Conservation (phyloP, 768 basidiomycete species). For the Kwoniella heveanensis region DNA sequence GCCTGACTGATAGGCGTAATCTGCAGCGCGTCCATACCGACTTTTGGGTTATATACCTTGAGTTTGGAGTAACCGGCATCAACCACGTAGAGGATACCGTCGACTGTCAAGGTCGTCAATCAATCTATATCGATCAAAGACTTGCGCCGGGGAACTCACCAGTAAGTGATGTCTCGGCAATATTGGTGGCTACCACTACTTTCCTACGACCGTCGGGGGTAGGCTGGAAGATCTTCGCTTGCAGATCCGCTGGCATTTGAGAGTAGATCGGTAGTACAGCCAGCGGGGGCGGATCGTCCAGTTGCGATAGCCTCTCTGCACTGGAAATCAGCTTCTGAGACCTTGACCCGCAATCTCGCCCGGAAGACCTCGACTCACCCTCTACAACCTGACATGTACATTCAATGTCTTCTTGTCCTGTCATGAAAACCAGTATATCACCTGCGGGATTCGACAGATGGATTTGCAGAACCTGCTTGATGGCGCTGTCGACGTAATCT, state of each 20-base stretch:
- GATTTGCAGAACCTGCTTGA: constrained; percentile 96
- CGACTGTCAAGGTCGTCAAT: constrained; percentile 63
- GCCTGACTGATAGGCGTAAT: constrained; percentile 99
- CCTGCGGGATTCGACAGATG: constrained; percentile 89
- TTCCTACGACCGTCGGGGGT: constrained; percentile 92
- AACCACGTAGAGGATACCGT: constrained; percentile 95
- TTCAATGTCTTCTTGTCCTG: constrained; percentile 98
- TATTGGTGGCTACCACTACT: constrained; percentile 97
- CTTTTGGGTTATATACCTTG: constrained; percentile 98
- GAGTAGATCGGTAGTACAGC: constrained; percentile 98
- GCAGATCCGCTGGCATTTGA: constrained; percentile 98
- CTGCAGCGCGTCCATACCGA: constrained; percentile 98
- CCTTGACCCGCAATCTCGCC: background rate
- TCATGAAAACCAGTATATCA: constrained; percentile 89
- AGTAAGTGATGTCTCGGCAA: constrained; percentile 96
- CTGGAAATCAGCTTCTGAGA: constrained; percentile 4
- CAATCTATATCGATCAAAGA: background rate
- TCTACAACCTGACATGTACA: constrained; percentile 90
- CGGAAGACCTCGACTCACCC: constrained; percentile 61
- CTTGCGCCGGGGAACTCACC: constrained; percentile 59
- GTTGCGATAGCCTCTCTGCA: constrained; percentile 81
- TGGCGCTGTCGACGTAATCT: constrained; percentile 96
- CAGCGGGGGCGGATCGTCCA: constrained; percentile 85
- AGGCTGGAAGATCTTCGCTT: constrained; percentile 95
- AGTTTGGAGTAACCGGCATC: constrained; percentile 96